Base-by-base conservation (phyloP, 192 early-diverging fungal genomes). In the Lobulomyces angularis region DNA sequence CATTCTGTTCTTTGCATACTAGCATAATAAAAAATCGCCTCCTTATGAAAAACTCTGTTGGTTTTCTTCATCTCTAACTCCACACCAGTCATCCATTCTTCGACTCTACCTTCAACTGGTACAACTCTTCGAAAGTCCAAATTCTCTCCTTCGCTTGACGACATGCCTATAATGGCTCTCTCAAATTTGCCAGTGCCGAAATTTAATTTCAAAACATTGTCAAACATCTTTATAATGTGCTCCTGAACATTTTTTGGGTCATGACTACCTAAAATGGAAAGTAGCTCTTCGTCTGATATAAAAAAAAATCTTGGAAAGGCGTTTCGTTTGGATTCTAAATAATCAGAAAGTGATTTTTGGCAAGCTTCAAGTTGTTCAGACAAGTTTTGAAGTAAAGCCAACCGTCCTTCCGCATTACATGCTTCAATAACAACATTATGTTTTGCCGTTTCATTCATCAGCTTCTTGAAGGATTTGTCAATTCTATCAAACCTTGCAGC, bases 211-310 rank as follows among this genome's bases (percentile, higher is more conserved):
- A 75, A 49, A 0, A 75, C 63, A 37, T 75, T 75, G 39, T 75
- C 72, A 42, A 67, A 75, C 72, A 75, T 75, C 39, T 75, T 75
- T 37, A 75, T 75, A 44, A 75, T 75, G 37, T 75, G 72, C 46
- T 75, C 72, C 38, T 75, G 72, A 12, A 76, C 65, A 35, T 69
- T 70, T 35, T 67, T 72, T 19, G 67, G 67, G 46, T 69, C 64
- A 42, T 76, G 67, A 37, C 64, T 67, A 6, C 73, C 67, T 14
- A 76, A 41, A 49, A 76, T 76, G n/a, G 67, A 69, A 14, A 76
- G 52, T 25, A 76, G 55, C 55, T 76, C 73, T 53, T 76, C 73
- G 39, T 76, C 67, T 12, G 69, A 72, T 26, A 76, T 69, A 54
- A 76, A 76, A 35, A 70, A 76, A 53, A 76, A 76, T 25, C 73